A percentile compares a stretch with the other conserved stretches of the same genome.
phyloP scores from a whole-genome alignment of 1,139 yeast species.

The Debaryomycetaceae sp. region DNA sequence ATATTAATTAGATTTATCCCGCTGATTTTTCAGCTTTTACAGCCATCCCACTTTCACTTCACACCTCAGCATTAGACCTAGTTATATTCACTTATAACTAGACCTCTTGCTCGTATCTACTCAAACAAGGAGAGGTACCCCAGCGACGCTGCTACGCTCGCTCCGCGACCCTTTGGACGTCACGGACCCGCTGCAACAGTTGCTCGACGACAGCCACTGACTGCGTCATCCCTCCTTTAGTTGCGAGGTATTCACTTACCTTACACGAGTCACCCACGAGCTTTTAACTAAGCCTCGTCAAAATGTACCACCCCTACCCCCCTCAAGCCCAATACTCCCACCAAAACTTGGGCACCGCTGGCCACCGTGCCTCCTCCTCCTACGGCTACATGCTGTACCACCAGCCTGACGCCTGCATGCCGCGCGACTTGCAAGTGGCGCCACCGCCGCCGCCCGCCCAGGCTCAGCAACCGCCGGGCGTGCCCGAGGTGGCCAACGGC shows the following conservation, averaged over 20 bases:
- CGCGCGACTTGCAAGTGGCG: no score
- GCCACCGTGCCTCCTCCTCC: conserved; percentile 34
- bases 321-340: background rate
- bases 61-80: conserved; percentile 4
- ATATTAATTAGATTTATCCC: background rate
- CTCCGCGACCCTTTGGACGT: no score
- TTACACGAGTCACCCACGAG: conserved; percentile 41
- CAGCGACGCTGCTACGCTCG: no score
- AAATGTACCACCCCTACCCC: conserved; percentile 4
- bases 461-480: conserved; percentile 11
- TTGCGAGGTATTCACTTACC: conserved; percentile 8
- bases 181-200: background rate
- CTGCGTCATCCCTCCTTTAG: no score
- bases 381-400: conserved; percentile 22
- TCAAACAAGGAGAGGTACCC: background rate
- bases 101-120: conserved; percentile 5
- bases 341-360: conserved; percentile 29
- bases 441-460: conserved; percentile 10
- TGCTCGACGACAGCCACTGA: no score
- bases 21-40: conserved; percentile 1
- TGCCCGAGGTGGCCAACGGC: conserved; percentile 39
- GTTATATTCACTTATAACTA: conserved; percentile 12
- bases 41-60: conserved; percentile 3
- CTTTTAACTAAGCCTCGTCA: conserved; percentile 41
- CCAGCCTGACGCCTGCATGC: conserved; percentile 6